Evolutionary conservation across 2,329 filamentous ascomycete species (phyloP).

Genomic region (Neopestalotiopsis sp.): DNA sequence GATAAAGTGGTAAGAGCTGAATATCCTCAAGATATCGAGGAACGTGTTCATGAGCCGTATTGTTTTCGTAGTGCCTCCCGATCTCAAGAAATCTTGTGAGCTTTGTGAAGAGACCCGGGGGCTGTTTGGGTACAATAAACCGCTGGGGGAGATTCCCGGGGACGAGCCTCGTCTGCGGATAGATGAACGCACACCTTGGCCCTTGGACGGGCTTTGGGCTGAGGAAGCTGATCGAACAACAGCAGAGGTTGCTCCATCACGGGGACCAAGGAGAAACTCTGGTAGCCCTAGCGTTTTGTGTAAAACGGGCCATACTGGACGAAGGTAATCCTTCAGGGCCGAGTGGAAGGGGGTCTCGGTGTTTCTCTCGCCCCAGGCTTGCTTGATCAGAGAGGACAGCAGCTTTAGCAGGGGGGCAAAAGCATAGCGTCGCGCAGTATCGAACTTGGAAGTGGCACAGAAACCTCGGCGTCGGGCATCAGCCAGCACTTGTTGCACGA

Average conservation of each 20-base stretch:
- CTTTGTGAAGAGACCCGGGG: constrained; percentile 50
- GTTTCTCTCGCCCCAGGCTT: constrained; percentile 70
- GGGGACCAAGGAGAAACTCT: constrained; percentile 69
- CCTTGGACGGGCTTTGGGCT: constrained; percentile 33
- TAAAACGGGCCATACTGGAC: constrained; percentile 68
- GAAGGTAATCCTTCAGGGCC: constrained; percentile 64
- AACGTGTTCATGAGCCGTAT: constrained; percentile 87
- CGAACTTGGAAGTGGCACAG: constrained; percentile 70
- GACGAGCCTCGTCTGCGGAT: constrained; percentile 54
- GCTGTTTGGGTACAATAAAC: constrained; percentile 37
- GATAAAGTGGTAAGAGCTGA: constrained; percentile 84
- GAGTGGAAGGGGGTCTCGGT: constrained; percentile 69
- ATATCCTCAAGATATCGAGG: constrained; percentile 80
- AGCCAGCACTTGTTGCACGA: constrained; percentile 66
- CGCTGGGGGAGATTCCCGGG: constrained; percentile 48
- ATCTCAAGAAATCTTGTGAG: constrained; percentile 65
- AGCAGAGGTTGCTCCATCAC: constrained; percentile 39
- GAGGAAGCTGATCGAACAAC: constrained; percentile 43
- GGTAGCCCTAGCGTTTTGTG: constrained; percentile 66
- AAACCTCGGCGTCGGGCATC: constrained; percentile 67
- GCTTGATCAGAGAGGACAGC: constrained; percentile 69
- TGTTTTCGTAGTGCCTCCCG: constrained; percentile 63
- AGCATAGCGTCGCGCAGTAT: constrained; percentile 62
- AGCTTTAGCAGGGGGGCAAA: constrained; percentile 69
- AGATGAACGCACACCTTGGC: constrained; percentile 36